Base-by-base conservation (phyloP, 495 filamentous ascomycete genomes). In the Penicillium cataractarum region DNA sequence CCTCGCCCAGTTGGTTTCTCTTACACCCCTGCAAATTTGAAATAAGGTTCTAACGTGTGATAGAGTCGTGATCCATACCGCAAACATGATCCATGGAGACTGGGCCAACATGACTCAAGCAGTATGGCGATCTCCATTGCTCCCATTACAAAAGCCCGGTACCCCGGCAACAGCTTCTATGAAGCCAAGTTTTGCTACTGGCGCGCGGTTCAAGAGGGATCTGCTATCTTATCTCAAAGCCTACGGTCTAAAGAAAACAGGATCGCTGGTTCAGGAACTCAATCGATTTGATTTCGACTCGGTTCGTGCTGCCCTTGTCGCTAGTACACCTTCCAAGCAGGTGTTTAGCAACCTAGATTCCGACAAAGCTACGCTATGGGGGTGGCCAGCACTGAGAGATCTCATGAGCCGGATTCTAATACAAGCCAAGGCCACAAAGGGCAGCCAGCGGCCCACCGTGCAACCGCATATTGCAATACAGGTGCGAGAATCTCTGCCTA, bases 91-190 rank as follows among this genome's bases (percentile, higher is more conserved):
- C 46, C 71, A 80, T 24, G 82, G 85, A 50, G 93, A 97, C 76
- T 97, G 93, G 93, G 80, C 76, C 8, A 92, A 93, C 65, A 90
- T 97, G 91, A 87, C 86, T 0, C 92, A 97, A 69, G 92, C 88
- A 2, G 85, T 88, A 22, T 97, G 93, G 93, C 80, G 78, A 31
- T 93, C 92, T 8, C 92, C 92, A 21, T 72, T 87, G 0, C 86
- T 97, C 8, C 90, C 90, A 27, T 54, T 84, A 9, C 51, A 55
- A 42, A 63, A 66, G 27, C 50, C 32, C 39, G 42, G n/a, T 10
- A 17, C 52, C 12, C 49, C 35, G 13, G 13, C 63, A 10, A 61
- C 42, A 35, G 26, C 75, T 3, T 54, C 58, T 15, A 26, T 32
- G 2, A 26, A 65, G 13, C 29, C 61, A 26, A 60, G 55, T 27